Evolutionary conservation across 176 grass and related monocot genomes (phyloP).

Genomic region (Aegilops bicornis): DNA sequence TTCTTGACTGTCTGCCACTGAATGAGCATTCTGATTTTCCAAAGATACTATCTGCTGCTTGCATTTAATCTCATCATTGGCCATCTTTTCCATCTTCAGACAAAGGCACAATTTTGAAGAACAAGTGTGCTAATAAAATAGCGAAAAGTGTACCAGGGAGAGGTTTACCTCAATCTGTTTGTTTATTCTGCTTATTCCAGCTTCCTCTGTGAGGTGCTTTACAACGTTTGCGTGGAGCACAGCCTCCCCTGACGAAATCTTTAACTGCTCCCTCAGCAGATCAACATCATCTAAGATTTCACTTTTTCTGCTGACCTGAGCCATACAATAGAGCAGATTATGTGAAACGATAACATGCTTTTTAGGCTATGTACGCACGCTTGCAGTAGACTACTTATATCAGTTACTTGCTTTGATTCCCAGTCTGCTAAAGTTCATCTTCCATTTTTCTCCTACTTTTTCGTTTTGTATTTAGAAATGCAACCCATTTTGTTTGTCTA

Average conservation of each 20-base stretch:
- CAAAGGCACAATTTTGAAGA: not conserved
- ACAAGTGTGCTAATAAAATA: constrained; percentile 34
- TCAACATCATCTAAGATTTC: constrained; percentile 74
- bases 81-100: constrained; percentile 81
- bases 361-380: not conserved
- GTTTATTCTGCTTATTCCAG: constrained; percentile 58
- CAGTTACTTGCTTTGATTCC: constrained; percentile 3
- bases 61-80: constrained; percentile 81
- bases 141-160: constrained; percentile 17
- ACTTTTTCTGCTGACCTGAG: constrained; percentile 78
- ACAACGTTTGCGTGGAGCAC: constrained; percentile 84
- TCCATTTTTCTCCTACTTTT: not conserved
- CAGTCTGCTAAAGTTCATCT: not conserved
- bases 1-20: constrained; percentile 53
- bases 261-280: constrained; percentile 87
- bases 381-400: not conserved
- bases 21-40: constrained; percentile 73
- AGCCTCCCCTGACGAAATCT: constrained; percentile 92
- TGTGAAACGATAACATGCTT: constrained; percentile 13
- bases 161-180: constrained; percentile 81
- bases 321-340: constrained; percentile 28
- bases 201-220: constrained; percentile 76
- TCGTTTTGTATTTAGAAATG: not conserved
- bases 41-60: constrained; percentile 78
- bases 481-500: not conserved